A percentile compares a stretch with the other conserved stretches of the same genome.
These are phyloP conservation scores for Omphalotus guepiniiformis DNA, from an alignment of 768 basidiomycete species.

Conservation along the genomic window DNA sequence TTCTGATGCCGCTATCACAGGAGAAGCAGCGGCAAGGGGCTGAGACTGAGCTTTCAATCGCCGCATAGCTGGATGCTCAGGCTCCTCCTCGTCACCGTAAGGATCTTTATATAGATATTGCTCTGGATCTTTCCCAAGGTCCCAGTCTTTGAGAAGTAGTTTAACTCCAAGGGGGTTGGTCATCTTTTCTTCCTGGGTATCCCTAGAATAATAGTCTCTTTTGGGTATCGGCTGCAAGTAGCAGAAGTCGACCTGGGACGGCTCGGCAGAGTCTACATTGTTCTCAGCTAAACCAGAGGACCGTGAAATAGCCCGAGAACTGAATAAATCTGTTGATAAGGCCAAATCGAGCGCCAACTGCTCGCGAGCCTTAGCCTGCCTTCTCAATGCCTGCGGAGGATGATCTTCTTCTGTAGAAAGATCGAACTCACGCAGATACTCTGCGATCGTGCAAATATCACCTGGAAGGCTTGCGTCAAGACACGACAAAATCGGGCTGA, in stretches of 20 bases:
- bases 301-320: conserved; percentile 36
- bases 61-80: background rate
- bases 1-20: background rate
- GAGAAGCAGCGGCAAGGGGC: background rate
- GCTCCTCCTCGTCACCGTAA: conserved; percentile 31
- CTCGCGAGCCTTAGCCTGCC: conserved; percentile 53
- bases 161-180: conserved; percentile 50
- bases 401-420: conserved; percentile 33
- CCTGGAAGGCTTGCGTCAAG: conserved; percentile 35
- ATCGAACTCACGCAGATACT: conserved; percentile 41
- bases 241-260: conserved; percentile 48
- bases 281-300: conserved; percentile 17
- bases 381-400: conserved; percentile 35
- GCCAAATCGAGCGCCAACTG: conserved; percentile 61
- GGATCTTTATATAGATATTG: conserved; percentile 52
- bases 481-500: conserved; percentile 40
- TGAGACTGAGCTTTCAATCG: conserved; percentile 8
- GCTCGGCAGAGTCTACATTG: conserved; percentile 19
- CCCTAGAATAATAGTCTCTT: conserved; percentile 23
- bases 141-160: conserved; percentile 67
- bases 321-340: conserved; percentile 56
- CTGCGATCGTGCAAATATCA: conserved; percentile 30
- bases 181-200: conserved; percentile 19
- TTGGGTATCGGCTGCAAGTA: conserved; percentile 51
- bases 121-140: conserved; percentile 46